A percentile compares a stretch with the other conserved stretches of the same genome.
These are phyloP conservation scores for Aspergillus fischeri DNA, from an alignment of 2,329 filamentous ascomycete species.

Conservation along the genomic window DNA sequence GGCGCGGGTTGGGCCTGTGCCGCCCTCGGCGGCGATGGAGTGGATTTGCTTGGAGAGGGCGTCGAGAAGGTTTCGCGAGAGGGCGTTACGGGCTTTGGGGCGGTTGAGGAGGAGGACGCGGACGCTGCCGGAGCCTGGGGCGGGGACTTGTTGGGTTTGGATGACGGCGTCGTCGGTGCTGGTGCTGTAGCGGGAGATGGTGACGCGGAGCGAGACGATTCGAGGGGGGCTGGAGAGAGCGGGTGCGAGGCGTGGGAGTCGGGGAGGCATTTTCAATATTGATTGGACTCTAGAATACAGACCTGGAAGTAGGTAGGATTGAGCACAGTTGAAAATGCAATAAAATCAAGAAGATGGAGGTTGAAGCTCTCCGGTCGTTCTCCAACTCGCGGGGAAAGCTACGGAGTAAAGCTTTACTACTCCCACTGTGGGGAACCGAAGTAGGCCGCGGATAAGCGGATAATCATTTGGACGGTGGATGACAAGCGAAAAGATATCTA, in stretches of 20 bases:
- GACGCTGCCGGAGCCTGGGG: constrained; percentile 77
- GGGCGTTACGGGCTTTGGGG: constrained; percentile 80
- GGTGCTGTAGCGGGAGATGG: constrained; percentile 33
- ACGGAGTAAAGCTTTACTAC: constrained; percentile 15
- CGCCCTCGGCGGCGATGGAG: constrained; percentile 59
- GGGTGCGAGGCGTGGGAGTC: constrained; percentile 23
- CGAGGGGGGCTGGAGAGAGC: constrained; percentile 17
- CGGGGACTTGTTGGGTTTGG: constrained; percentile 69
- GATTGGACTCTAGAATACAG: background rate
- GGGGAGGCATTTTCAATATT: constrained; percentile 28
- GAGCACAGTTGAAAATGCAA: constrained; percentile 1
- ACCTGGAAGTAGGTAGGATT: background rate
- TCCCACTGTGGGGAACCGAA: constrained; percentile 8
- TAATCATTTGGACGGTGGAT: background rate
- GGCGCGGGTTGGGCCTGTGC: constrained; percentile 64
- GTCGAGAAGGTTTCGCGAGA: constrained; percentile 72
- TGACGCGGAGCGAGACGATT: constrained; percentile 22
- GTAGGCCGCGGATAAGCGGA: constrained; percentile 15
- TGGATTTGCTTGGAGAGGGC: constrained; percentile 70
- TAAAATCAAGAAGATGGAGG: constrained; percentile 1
- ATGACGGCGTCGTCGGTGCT: constrained; percentile 43
- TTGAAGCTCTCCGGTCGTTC: background rate
- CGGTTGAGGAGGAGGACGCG: constrained; percentile 84
- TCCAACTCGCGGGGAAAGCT: constrained; percentile 22
- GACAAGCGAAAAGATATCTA: background rate